Evolutionary conservation across 2,329 filamentous ascomycete genomes (phyloP).

Genomic region (Botrytis medusae): DNA sequence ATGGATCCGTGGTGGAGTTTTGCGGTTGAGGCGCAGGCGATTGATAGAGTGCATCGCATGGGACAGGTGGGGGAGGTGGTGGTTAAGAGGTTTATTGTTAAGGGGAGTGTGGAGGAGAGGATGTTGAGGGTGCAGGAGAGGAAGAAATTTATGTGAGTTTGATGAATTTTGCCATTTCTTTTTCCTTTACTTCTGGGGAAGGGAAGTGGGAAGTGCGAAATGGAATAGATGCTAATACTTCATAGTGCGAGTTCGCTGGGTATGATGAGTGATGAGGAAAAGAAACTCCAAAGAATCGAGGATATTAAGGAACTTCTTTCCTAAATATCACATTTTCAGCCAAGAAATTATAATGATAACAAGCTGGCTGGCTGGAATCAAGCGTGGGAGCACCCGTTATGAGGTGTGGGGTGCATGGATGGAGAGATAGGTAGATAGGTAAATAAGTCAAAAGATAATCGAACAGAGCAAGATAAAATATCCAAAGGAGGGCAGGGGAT

Average conservation of each 20-base stretch:
- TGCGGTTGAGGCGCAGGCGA: conserved; percentile 93
- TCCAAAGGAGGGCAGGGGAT: background rate
- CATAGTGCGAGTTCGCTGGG: conserved; percentile 85
- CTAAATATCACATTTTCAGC: background rate
- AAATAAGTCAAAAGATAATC: no score
- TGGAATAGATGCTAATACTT: background rate
- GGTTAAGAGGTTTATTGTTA: conserved; percentile 85
- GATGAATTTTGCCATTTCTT: background rate
- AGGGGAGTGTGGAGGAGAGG: conserved; percentile 88
- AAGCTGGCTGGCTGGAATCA: background rate
- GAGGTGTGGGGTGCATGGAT: background rate
- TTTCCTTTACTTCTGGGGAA: background rate
- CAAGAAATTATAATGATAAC: background rate
- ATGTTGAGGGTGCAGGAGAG: conserved; percentile 93
- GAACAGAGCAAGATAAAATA: background rate
- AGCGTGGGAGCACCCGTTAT: background rate
- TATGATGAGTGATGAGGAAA: conserved; percentile 94
- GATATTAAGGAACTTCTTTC: conserved; percentile 84
- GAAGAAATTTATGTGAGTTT: conserved; percentile 89
- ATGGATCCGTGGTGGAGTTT: conserved; percentile 99
- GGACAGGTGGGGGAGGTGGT: conserved; percentile 84
- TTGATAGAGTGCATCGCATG: conserved; percentile 97
- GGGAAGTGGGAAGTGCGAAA: no score
- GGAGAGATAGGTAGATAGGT: background rate
- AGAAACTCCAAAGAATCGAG: conserved; percentile 83